phyloP scores from a whole-genome alignment of 2,329 filamentous ascomycete species.

The Trichoderma simmonsii region DNA sequence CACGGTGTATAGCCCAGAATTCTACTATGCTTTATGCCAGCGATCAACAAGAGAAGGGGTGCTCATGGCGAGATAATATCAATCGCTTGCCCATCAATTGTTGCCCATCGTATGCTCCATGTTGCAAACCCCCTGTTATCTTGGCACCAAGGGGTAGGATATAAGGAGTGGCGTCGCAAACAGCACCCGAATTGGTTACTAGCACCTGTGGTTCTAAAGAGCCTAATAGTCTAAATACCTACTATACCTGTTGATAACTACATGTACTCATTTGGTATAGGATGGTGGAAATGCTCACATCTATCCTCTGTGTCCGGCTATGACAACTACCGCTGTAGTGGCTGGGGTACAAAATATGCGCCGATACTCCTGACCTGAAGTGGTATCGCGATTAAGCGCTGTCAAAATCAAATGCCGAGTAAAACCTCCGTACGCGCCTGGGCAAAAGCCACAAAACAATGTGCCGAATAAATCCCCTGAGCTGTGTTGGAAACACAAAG shows the following conservation, averaged over 20 bases:
- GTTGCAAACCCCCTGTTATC: neutral
- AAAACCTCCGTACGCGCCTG: neutral
- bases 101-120: neutral
- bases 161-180: neutral
- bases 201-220: neutral
- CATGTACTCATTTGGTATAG: fast-evolving
- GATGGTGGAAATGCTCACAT: neutral
- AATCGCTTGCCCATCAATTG: neutral
- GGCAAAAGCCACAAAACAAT: neutral
- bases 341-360: neutral
- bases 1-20: neutral
- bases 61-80: neutral
- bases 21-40: neutral
- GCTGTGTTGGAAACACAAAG: neutral
- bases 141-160: neutral
- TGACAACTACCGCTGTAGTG: fast-evolving
- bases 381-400: neutral
- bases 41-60: neutral
- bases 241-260: neutral
- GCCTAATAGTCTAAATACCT: neutral
- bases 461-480: neutral
- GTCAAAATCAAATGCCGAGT: neutral
- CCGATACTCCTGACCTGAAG: neutral
- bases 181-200: neutral
- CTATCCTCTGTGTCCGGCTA: neutral